phyloP scores from a whole-genome alignment of 129 eudicot species.

The Pulicaria dysenterica region DNA sequence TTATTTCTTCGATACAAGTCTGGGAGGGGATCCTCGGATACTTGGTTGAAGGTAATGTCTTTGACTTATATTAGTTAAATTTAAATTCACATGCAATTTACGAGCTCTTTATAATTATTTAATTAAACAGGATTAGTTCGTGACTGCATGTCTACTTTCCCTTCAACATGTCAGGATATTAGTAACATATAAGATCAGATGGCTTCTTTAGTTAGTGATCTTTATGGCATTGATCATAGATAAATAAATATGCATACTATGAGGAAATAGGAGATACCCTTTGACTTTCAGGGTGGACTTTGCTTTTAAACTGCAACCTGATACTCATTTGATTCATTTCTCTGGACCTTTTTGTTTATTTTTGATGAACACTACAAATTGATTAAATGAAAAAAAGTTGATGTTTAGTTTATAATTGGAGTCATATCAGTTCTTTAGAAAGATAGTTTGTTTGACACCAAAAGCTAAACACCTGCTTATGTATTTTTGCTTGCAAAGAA shows the following conservation, averaged over 20 bases:
- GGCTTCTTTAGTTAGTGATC: not conserved
- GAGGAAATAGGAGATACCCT: not conserved
- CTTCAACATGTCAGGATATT: not conserved
- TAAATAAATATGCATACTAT: no score
- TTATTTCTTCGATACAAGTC: not conserved
- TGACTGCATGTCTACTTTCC: not conserved
- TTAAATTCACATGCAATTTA: constrained; percentile 1
- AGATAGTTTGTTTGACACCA: not conserved
- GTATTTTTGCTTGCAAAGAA: no score
- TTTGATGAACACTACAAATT: not conserved
- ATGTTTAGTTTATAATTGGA: not conserved
- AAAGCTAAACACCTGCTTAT: not conserved
- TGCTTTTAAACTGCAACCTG: no score
- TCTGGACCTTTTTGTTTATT: no score
- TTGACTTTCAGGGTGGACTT: not conserved
- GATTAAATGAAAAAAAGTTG: not conserved
- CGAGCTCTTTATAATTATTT: not conserved
- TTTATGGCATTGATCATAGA: constrained; percentile 7
- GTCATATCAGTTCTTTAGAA: not conserved
- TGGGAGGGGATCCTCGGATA: constrained; percentile 11
- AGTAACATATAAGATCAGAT: not conserved
- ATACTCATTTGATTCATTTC: not conserved
- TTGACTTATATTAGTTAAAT: not conserved
- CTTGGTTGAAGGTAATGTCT: constrained; percentile 29
- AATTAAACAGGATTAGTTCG: not conserved